Evolutionary conservation across 441 rosid species (phyloP).

Genomic region (Euphorbia schlechtendalii): DNA sequence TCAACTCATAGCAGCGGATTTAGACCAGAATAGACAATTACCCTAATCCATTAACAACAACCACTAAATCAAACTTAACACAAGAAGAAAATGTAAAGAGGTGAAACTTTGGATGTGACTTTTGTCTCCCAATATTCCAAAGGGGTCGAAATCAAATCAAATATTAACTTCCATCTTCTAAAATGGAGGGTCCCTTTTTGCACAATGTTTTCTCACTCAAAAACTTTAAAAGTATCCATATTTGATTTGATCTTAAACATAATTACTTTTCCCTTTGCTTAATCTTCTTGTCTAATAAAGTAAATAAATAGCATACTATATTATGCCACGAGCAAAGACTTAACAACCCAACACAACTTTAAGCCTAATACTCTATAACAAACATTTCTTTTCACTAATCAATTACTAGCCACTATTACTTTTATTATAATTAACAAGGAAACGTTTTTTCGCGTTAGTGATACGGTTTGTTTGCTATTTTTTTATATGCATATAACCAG

Average conservation of each 20-base stretch:
- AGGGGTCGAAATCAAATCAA: constrained; percentile 29
- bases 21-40: too few species aligned
- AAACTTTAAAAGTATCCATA: too few species aligned
- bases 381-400: not conserved
- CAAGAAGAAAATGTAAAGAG: constrained; percentile 1
- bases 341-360: not conserved
- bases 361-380: not conserved
- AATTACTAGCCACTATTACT: too few species aligned
- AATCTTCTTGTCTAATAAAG: not conserved
- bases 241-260: too few species aligned
- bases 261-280: not conserved
- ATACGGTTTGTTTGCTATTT: too few species aligned
- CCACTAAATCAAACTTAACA: too few species aligned
- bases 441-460: too few species aligned
- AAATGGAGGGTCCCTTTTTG: constrained; percentile 33
- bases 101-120: constrained; percentile 40
- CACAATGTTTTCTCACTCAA: constrained; percentile 17
- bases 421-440: too few species aligned
- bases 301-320: not conserved
- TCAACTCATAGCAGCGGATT: too few species aligned
- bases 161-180: constrained; percentile 7
- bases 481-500: too few species aligned
- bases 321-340: not conserved
- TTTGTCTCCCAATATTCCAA: constrained; percentile 49
- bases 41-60: too few species aligned